Percentiles rank a stretch among this genome's conserved stretches.
Evolutionary conservation across 495 filamentous ascomycete genomes (phyloP).

Genomic region (Oleoguttula mirabilis): DNA sequence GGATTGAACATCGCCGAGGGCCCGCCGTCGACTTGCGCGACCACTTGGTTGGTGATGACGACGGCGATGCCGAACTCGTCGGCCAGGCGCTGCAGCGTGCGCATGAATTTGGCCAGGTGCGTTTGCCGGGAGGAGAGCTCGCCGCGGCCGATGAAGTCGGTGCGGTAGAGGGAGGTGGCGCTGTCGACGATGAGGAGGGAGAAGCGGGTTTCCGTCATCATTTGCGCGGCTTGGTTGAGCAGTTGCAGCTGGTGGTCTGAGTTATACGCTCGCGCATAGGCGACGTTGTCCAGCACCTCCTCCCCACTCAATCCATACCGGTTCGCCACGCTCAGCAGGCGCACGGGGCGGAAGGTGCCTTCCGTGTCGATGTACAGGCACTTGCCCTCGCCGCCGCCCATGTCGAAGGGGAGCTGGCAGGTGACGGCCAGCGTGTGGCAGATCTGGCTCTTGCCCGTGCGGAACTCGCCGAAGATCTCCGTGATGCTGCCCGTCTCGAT

Average conservation of each 20-base stretch:
- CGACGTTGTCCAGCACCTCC: constrained; percentile 95
- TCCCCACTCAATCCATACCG: constrained; percentile 89
- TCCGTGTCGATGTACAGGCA: constrained; percentile 99
- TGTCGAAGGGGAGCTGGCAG: constrained; percentile 93
- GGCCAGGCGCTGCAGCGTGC: constrained; percentile 81
- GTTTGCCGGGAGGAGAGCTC: constrained; percentile 82
- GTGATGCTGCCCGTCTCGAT: constrained; percentile 96
- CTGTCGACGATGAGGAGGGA: constrained; percentile 90
- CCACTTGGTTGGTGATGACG: constrained; percentile 97
- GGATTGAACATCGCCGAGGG: constrained; percentile 97
- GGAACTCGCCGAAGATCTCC: constrained; percentile 97
- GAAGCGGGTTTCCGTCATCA: constrained; percentile 99
- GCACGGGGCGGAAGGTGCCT: constrained; percentile 83
- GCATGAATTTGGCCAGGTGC: constrained; percentile 95
- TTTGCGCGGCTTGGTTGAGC: constrained; percentile 83
- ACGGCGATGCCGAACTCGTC: constrained; percentile 98
- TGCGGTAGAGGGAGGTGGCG: constrained; percentile 87
- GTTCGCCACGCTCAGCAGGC: constrained; percentile 80
- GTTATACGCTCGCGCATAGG: constrained; percentile 95
- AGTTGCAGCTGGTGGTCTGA: constrained; percentile 94
- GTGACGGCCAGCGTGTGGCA: constrained; percentile 98
- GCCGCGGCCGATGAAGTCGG: constrained; percentile 88
- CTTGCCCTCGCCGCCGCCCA: constrained; percentile 97
- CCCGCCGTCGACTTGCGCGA: constrained; percentile 94
- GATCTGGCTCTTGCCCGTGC: constrained; percentile 95